These are phyloP conservation scores for Elasticomyces elasticus DNA, from an alignment of 495 filamentous ascomycete genomes.

Conservation along the genomic window DNA sequence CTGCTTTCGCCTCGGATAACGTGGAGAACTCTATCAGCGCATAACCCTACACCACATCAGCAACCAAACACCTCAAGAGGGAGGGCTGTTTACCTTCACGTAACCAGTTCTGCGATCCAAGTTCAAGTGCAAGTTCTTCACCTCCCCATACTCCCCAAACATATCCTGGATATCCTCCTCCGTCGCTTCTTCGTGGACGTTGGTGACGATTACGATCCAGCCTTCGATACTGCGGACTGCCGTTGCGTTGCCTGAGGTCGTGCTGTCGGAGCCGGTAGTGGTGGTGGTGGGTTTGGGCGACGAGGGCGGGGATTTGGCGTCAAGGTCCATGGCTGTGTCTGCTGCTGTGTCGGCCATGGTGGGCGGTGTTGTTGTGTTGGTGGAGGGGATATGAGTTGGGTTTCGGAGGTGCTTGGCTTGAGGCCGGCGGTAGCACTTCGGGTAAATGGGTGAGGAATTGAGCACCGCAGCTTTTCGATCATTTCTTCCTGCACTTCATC, in stretches of 20 bases:
- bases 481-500: too few species aligned
- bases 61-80: neutral
- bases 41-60: conserved; percentile 56
- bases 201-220: conserved; percentile 95
- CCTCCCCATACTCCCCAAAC: conserved; percentile 93
- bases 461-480: too few species aligned
- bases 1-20: conserved; percentile 70
- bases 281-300: conserved; percentile 32
- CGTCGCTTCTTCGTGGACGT: conserved; percentile 94
- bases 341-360: conserved; percentile 38
- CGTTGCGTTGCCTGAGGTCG: conserved; percentile 69
- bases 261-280: conserved; percentile 51
- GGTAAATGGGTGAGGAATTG: too few species aligned
- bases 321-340: conserved; percentile 67
- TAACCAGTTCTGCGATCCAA: conserved; percentile 92
- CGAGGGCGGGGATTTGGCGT: conserved; percentile 28
- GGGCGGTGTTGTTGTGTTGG: too few species aligned
- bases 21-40: conserved; percentile 90
- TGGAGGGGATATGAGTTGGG: too few species aligned
- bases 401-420: too few species aligned
- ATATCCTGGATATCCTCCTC: conserved; percentile 92
- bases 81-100: conserved; percentile 97
- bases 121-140: conserved; percentile 94
- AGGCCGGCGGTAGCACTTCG: too few species aligned
- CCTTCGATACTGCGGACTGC: conserved; percentile 97